Base-by-base conservation (phyloP, 2,329 filamentous ascomycete genomes). In the Cucurbitaria berberidis region DNA sequence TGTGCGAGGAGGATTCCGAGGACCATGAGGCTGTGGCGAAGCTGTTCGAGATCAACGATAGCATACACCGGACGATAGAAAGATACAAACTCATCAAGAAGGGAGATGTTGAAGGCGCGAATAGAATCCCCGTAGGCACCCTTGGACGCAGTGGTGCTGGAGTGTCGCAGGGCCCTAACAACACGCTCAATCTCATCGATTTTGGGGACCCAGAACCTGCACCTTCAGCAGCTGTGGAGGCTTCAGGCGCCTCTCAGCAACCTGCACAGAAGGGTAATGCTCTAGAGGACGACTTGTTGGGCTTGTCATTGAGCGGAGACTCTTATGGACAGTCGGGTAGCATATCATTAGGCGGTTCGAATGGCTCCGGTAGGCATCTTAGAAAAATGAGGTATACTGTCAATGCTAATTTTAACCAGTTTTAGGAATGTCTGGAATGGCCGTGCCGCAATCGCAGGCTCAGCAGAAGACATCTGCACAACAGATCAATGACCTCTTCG, bases 1-100 rank as follows among this genome's bases (percentile, higher is more conserved):
- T 99, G 93, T 98, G 93, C 70, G 93, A 98, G 76, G 95, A 99
- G 76, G 95, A 99, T 72, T 97, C 93, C 10, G 93, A 98, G 57
- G 95, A 99, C 70, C 88, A 92, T 57, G 95, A 97, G 78, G 95
- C 95, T 5, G 95, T 99, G 5, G 90, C 92, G 38, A 96, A 96
- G 76, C 82, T 99, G 10, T 84, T 99, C 50, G 92, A 98, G 73
- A 98, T 99, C 70, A 99, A 99, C 73, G 95, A 99, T 76, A 97
- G 93, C 77, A 99, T 99, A 84, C 91, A 98, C 73, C 87, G 93
- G 58, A 99, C 95, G 1, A 91, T 98, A 50, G 91, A 98, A 77
- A 83, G 95, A 60, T 99, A 98, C 76, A 96, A 91, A 81, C 80
- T 98, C 49, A 87, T 98, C 76, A 99, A 96, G 81, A 96, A 95